Evolutionary conservation across 108 stramenopile genomes (phyloP), one percentile per base, ranked within the genome.

Genomic region (Cylindrotheca fusiformis): DNA sequence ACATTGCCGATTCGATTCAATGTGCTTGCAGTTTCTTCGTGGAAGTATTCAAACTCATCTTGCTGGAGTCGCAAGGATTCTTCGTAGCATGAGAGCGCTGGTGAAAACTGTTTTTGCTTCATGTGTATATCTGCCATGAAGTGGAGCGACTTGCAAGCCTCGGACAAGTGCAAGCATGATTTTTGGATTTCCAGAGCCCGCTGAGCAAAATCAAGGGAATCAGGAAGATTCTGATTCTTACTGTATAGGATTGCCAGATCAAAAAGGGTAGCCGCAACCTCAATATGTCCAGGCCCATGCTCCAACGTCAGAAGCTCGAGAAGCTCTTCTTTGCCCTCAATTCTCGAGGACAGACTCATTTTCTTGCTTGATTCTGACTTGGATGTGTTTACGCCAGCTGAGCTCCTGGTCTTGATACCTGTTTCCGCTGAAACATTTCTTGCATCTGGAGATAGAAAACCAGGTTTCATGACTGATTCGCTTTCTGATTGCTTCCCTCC

Each of bases 1-100:
- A 83, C 71, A 26, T 72, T 67, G 0, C 87, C 87, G 18, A 74
- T 71, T 25, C 74, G 71, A 55, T 88, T 88, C 26, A 88, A 71
- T 12, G 81, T 81, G 32, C 74, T 80, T 5, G 87, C 81, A 25
- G 65, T 67, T 48, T 81, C 80, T 29, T 74, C 69, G 58, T 75
- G 76, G 62, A 63, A 73, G 32, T 88, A 70, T 1, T 84, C 87
- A 71, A 70, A 72, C 0, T 74, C 53, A n/a, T 65, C 45, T 30
- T 67, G 26, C 55, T 81, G 71, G 19, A 83, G 65, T 26, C 66
- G 62, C 12, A 75, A 79, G 1, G 77, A 81, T 52, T 88, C 87
- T 4, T 26, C 29, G 49, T 85, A 83, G 51, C 75, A 81, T 55
- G 75, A 66, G 12, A 81, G 66, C 4, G 83, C 76, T 8, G 81